These are phyloP conservation scores for maize (Zea mays) DNA, from an alignment of 176 grass and related monocot species.

Conservation along the genomic window Zm-B73-REFERENCE-NAM-5.0 NC_050100.1:15268001-15268500, in stretches of 20 bases:
- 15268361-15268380: background rate
- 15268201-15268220: slow-evolving; percentile 7
- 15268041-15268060: slow-evolving; percentile 5
- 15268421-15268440: background rate
- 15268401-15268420: background rate
- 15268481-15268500: background rate
- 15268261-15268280: slow-evolving; percentile 9
- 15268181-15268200: background rate
- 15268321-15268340: background rate
- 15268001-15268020: slow-evolving; percentile 6
- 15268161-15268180: background rate
- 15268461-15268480: background rate
- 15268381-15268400: background rate
- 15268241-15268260: background rate
- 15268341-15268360: background rate
- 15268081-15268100: background rate
- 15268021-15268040: background rate
- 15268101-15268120: slow-evolving; percentile 1
- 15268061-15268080: background rate
- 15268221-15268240: background rate
- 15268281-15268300: slow-evolving; percentile 27
- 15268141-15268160: background rate
- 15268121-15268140: slow-evolving; percentile 14
- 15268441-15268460: background rate
- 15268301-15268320: slow-evolving; percentile 12